A percentile compares a stretch with the other conserved stretches of the same genome.
These are phyloP conservation scores for Cutaneotrichosporon sp. DNA, from an alignment of 1,284 basidiomycete genomes.

Conservation along the genomic window DNA sequence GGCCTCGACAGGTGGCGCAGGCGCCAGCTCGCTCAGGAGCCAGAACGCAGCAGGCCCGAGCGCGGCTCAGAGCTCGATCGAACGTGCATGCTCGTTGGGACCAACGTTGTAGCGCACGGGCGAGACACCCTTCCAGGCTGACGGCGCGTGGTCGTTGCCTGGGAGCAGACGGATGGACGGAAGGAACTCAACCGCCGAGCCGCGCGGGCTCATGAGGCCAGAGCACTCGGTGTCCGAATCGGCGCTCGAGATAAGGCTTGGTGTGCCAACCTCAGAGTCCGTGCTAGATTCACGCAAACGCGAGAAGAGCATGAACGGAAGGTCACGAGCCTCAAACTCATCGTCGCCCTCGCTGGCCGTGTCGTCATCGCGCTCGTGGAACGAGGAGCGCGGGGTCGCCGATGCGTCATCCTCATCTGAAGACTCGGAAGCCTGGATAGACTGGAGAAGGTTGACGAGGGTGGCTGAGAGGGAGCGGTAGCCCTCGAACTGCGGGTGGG, in stretches of 20 bases:
- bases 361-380: conserved; percentile 17
- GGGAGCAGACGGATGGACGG: conserved; percentile 3
- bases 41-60: not conserved
- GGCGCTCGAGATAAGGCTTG: conserved; percentile 27
- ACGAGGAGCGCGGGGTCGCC: conserved; percentile 10
- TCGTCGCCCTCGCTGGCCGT: conserved; percentile 14
- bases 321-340: not conserved
- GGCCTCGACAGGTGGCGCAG: not conserved
- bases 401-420: conserved; percentile 16
- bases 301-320: conserved; percentile 14
- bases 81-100: not conserved
- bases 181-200: conserved; percentile 21
- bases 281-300: conserved; percentile 19
- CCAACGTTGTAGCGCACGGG: conserved; percentile 1
- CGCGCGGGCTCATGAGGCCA: conserved; percentile 23
- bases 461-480: conserved; percentile 46
- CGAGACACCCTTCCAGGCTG: conserved; percentile 2
- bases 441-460: conserved; percentile 35
- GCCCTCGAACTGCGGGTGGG: conserved; percentile 47
- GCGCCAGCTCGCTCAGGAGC: conserved; percentile 3
- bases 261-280: conserved; percentile 28
- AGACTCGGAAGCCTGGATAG: conserved; percentile 20
- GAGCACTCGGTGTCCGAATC: conserved; percentile 29
- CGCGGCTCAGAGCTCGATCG: conserved; percentile 6
- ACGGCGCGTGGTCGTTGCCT: conserved; percentile 7